Conservation (phyloP, 139 green algal genomes). For the Micractinium conductrix region DNA sequence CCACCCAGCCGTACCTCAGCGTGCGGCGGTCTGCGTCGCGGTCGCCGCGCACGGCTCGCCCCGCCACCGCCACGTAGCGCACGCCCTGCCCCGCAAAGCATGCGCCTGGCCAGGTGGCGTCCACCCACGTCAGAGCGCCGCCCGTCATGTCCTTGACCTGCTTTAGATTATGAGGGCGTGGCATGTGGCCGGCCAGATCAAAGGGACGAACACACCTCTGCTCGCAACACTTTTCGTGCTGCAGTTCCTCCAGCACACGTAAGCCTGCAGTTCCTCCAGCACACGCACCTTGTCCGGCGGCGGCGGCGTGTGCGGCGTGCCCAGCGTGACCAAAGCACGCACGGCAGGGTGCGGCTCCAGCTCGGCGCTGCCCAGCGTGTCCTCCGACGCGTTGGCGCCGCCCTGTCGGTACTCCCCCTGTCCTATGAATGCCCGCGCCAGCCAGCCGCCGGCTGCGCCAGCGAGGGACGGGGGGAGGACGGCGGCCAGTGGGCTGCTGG, state of each 20-base stretch:
- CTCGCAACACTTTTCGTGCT: neutral
- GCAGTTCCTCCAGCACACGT: too few relatives aligned
- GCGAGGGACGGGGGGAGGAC: neutral
- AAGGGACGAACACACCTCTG: too few relatives aligned
- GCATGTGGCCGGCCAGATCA: too few relatives aligned
- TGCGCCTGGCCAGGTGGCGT: slow-evolving; percentile 67
- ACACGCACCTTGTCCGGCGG: slow-evolving; percentile 42
- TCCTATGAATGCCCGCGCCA: slow-evolving; percentile 67
- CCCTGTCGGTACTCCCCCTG: slow-evolving; percentile 36
- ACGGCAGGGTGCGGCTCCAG: slow-evolving; percentile 41
- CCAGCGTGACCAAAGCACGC: slow-evolving; percentile 65
- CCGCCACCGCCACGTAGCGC: slow-evolving; percentile 46
- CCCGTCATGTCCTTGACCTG: slow-evolving; percentile 64
- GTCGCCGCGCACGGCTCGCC: slow-evolving; percentile 23
- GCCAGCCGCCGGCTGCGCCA: slow-evolving; percentile 68
- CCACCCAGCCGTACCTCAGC: slow-evolving; percentile 43
- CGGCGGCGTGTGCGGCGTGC: slow-evolving; percentile 65
- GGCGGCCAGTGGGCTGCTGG: neutral
- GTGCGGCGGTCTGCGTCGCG: slow-evolving; percentile 30
- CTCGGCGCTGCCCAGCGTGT: slow-evolving; percentile 35
- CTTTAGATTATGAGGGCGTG: too few relatives aligned
- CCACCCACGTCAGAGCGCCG: slow-evolving; percentile 70
- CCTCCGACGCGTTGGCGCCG: neutral
- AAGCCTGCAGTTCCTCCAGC: too few relatives aligned
- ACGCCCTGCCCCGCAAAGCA: slow-evolving; percentile 63